phyloP scores from a whole-genome alignment of 352 stramenopile genomes.

The Phytopythium litorale region DNA sequence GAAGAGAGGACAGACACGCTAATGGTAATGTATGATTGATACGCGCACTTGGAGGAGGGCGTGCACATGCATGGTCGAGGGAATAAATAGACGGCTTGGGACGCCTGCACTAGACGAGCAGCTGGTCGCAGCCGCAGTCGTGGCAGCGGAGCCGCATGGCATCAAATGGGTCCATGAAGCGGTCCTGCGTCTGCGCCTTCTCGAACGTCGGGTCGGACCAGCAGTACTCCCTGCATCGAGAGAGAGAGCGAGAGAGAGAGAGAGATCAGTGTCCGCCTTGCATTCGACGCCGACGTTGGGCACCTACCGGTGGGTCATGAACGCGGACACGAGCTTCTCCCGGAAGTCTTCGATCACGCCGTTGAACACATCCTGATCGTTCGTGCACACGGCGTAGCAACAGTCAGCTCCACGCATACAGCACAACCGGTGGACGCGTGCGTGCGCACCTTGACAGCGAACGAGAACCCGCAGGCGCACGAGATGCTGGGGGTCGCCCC shows the following conservation, averaged over 20 bases:
- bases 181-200: conserved; percentile 21
- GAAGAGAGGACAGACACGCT: not conserved
- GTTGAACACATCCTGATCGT: conserved; percentile 36
- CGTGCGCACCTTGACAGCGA: conserved; percentile 26
- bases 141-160: conserved; percentile 36
- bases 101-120: conserved; percentile 8
- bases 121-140: conserved; percentile 29
- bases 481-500: conserved; percentile 20
- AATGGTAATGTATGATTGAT: conserved; percentile 9
- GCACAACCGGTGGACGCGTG: too few species aligned
- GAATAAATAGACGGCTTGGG: conserved; percentile 24
- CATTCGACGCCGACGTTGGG: not conserved
- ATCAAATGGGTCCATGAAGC: conserved; percentile 17
- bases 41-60: not conserved
- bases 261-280: not conserved
- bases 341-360: conserved; percentile 58
- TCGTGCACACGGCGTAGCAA: not conserved
- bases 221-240: conserved; percentile 33
- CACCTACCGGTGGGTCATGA: conserved; percentile 53
- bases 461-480: conserved; percentile 53
- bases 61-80: not conserved
- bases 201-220: conserved; percentile 44
- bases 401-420: not conserved
- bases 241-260: not conserved
- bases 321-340: conserved; percentile 48